These are phyloP conservation scores for Boletus pseudo-olivaceus DNA, from an alignment of 768 basidiomycete species.

Conservation along the genomic window DNA sequence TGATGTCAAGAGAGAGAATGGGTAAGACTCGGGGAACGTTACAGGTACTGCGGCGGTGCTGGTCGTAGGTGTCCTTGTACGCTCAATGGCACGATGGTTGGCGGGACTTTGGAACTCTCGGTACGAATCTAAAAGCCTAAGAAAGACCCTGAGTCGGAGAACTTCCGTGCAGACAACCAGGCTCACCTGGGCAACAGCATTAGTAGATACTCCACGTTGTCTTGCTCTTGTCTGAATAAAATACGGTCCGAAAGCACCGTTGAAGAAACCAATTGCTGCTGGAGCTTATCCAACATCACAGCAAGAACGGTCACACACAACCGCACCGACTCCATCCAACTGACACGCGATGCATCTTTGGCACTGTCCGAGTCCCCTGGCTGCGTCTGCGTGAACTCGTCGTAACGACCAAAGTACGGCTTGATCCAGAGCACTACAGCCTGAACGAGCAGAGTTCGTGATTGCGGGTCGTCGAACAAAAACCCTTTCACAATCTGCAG, in stretches of 20 bases:
- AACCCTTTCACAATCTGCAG: conserved; percentile 87
- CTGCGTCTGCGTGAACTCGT: conserved; percentile 67
- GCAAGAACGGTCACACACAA: conserved; percentile 86
- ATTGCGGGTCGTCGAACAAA: conserved; percentile 78
- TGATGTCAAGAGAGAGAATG: conserved; percentile 76
- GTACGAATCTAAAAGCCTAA: conserved; percentile 83
- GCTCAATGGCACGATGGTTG: conserved; percentile 67
- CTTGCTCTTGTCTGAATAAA: conserved; percentile 75
- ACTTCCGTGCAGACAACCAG: background rate
- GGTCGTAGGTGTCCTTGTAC: conserved; percentile 56
- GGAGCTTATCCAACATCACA: conserved; percentile 86
- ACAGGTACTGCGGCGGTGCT: conserved; percentile 61
- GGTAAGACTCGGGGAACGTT: conserved; percentile 92
- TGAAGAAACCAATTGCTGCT: conserved; percentile 72
- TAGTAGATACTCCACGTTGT: conserved; percentile 85
- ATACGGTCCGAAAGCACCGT: conserved; percentile 56
- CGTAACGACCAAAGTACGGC: conserved; percentile 89
- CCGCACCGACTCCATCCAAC: conserved; percentile 89
- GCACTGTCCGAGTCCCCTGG: conserved; percentile 62
- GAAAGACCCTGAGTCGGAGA: conserved; percentile 3
- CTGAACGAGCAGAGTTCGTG: conserved; percentile 78
- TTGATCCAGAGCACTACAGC: conserved; percentile 92
- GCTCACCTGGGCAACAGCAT: conserved; percentile 78
- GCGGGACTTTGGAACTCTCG: conserved; percentile 71
- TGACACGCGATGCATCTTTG: conserved; percentile 72